These are phyloP conservation scores for Lipomyces lipofer DNA, from an alignment of 805 yeast species.

Conservation along the genomic window DNA sequence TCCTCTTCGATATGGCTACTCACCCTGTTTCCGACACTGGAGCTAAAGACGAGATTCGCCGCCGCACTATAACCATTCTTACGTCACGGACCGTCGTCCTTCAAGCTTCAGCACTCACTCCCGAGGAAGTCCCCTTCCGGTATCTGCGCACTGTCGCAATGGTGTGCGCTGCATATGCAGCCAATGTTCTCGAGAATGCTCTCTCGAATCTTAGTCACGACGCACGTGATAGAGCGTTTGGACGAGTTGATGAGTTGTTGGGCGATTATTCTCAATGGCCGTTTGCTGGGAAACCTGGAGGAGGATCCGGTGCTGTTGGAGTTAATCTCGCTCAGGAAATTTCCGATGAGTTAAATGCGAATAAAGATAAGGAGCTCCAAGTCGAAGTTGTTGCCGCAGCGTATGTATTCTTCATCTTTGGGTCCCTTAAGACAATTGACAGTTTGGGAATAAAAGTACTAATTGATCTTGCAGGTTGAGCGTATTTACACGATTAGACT, in stretches of 20 bases:
- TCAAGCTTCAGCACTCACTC: slow-evolving; percentile 57
- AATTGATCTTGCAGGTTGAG: slow-evolving; percentile 6
- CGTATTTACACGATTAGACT: slow-evolving; percentile 90
- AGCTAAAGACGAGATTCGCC: slow-evolving; percentile 77
- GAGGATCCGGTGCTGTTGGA: slow-evolving; percentile 56
- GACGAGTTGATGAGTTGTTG: slow-evolving; percentile 89
- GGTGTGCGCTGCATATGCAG: slow-evolving; percentile 90
- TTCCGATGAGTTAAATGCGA: slow-evolving; percentile 47
- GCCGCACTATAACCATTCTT: slow-evolving; percentile 68
- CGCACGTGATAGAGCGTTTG: slow-evolving; percentile 86
- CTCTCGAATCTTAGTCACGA: slow-evolving; percentile 71
- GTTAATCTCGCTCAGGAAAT: slow-evolving; percentile 60
- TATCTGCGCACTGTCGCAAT: slow-evolving; percentile 76
- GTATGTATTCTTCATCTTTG: slow-evolving; percentile 27
- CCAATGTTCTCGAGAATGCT: slow-evolving; percentile 92
- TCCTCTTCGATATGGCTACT: slow-evolving; percentile 97
- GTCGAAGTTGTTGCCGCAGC: slow-evolving; percentile 93
- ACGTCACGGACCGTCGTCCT: slow-evolving; percentile 68
- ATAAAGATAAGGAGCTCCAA: slow-evolving; percentile 58
- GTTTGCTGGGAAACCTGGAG: slow-evolving; percentile 55
- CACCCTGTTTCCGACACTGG: slow-evolving; percentile 89
- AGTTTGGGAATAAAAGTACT: too few species aligned
- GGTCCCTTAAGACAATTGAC: background rate
- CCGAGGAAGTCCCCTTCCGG: slow-evolving; percentile 65
- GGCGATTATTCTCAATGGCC: slow-evolving; percentile 84